Conservation (phyloP, 768 basidiomycete species). For the Leccinum aurantiacum region DNA sequence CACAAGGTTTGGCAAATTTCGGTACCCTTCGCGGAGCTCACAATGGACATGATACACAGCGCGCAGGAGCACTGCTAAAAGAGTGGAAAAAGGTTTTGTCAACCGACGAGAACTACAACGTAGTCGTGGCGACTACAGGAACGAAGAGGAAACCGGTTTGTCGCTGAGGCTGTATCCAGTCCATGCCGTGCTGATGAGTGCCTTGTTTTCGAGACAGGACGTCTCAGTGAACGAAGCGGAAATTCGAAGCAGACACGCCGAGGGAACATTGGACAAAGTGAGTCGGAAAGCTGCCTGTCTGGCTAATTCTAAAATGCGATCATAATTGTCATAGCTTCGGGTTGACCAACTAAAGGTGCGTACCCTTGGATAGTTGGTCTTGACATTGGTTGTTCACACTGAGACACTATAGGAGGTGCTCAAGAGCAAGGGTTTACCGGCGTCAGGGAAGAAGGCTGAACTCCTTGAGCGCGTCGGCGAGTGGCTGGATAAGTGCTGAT, state of each 20-base stretch:
- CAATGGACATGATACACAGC: conserved; percentile 36
- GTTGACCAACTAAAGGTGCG: conserved; percentile 78
- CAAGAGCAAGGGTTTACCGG: conserved; percentile 58
- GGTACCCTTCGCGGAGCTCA: not conserved
- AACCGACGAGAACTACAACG: conserved; percentile 62
- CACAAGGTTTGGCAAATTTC: conserved; percentile 56
- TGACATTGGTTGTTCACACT: not conserved
- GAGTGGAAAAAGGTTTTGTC: conserved; percentile 68
- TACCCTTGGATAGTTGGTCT: not conserved
- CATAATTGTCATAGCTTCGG: conserved; percentile 49
- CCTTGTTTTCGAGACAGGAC: conserved; percentile 42
- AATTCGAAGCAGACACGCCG: conserved; percentile 63
- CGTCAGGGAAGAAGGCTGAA: conserved; percentile 73
- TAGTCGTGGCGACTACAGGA: conserved; percentile 47
- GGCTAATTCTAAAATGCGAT: conserved; percentile 6
- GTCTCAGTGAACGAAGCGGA: conserved; percentile 68
- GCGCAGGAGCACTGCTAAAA: conserved; percentile 65
- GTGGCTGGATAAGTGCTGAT: conserved; percentile 50
- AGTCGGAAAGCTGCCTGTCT: conserved; percentile 14
- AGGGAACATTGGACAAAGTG: conserved; percentile 67
- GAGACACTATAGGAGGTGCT: conserved; percentile 62
- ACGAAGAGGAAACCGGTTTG: conserved; percentile 75
- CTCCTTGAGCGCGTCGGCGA: conserved; percentile 63
- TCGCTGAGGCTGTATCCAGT: not conserved
- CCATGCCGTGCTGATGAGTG: not conserved